These are phyloP conservation scores for Haplosporangium sp. DNA, from an alignment of 371 early-diverging fungal species.

Conservation along the genomic window DNA sequence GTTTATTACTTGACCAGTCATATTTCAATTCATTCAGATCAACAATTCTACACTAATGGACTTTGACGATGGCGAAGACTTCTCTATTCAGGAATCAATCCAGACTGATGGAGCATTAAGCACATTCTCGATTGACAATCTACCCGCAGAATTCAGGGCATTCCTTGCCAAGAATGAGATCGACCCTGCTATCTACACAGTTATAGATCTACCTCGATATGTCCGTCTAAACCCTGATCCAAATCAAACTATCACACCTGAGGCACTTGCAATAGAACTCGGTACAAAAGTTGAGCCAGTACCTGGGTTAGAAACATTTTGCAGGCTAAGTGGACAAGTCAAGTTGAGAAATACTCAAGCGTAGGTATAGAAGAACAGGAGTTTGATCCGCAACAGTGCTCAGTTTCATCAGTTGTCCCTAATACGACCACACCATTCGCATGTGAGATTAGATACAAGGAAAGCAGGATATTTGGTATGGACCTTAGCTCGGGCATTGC, in stretches of 20 bases:
- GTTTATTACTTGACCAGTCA: no score
- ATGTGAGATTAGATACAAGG: constrained; percentile 29
- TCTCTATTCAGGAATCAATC: neutral
- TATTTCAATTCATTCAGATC: no score
- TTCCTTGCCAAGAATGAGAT: constrained; percentile 76
- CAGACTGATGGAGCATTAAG: neutral
- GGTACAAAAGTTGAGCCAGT: constrained; percentile 50
- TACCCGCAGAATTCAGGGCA: constrained; percentile 67
- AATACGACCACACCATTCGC: neutral
- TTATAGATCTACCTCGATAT: constrained; percentile 74
- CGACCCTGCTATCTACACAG: constrained; percentile 72
- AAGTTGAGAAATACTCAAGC: constrained; percentile 45
- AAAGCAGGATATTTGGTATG: constrained; percentile 79
- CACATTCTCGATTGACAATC: constrained; percentile 58
- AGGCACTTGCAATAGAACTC: constrained; percentile 61
- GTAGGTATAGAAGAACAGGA: constrained; percentile 15
- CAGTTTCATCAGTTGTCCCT: neutral
- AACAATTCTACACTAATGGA: constrained; percentile 37
- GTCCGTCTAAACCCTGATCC: constrained; percentile 72
- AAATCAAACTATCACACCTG: constrained; percentile 53
- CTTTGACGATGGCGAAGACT: constrained; percentile 22
- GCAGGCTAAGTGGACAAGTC: constrained; percentile 26
- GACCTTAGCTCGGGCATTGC: constrained; percentile 88
- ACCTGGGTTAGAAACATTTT: constrained; percentile 46
- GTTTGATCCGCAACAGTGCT: neutral